Evolutionary conservation across 805 yeast genomes (phyloP).

Genomic region (Yarrowia hollandica): DNA sequence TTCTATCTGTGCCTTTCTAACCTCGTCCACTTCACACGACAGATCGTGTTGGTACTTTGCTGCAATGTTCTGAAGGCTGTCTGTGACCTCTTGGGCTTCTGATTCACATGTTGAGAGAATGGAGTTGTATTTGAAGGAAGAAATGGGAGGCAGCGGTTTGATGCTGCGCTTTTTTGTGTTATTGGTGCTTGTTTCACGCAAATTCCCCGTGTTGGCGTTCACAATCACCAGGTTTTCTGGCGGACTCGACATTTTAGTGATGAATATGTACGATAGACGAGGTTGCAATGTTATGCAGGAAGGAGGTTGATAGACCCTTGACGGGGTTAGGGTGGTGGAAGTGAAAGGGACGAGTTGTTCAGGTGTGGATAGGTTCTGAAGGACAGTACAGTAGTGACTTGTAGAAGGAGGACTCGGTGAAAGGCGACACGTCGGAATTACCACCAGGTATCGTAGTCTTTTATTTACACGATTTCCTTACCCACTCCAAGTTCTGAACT

Average conservation of each 20-base stretch:
- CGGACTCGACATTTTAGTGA: constrained; percentile 9
- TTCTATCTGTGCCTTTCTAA: constrained; percentile 30
- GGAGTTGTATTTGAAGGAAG: constrained; percentile 31
- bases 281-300: neutral
- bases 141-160: constrained; percentile 29
- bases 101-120: constrained; percentile 28
- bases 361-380: too few species aligned
- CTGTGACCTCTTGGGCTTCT: constrained; percentile 22
- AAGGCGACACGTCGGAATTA: too few species aligned
- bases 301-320: neutral
- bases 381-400: too few species aligned
- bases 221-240: constrained; percentile 25
- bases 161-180: neutral
- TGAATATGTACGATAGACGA: neutral
- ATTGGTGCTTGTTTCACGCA: neutral
- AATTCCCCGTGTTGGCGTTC: neutral
- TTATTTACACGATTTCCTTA: too few species aligned
- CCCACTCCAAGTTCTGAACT: too few species aligned
- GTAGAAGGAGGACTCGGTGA: too few species aligned
- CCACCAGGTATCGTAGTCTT: too few species aligned
- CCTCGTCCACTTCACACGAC: constrained; percentile 32
- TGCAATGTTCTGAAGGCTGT: constrained; percentile 25
- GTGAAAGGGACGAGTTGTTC: too few species aligned
- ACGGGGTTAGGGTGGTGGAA: neutral
- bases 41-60: constrained; percentile 32